Conservation (phyloP, 129 eudicot genomes). For the Oenanthe sinensis region DNA sequence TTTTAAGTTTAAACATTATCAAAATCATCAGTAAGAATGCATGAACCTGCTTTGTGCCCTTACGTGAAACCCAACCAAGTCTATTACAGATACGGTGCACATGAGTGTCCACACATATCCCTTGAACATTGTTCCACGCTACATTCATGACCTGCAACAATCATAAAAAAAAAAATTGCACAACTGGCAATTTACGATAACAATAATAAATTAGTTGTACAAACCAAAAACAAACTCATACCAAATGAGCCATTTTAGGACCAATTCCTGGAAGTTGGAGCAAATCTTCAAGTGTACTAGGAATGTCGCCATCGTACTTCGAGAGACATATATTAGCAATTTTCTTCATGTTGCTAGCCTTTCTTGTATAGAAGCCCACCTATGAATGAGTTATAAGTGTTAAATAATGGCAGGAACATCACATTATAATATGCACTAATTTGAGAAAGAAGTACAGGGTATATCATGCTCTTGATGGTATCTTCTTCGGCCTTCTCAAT, state of each 20-base stretch:
- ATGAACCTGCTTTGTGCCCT: slow-evolving; percentile 48
- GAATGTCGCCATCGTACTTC: slow-evolving; percentile 77
- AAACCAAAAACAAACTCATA: slow-evolving; percentile 1
- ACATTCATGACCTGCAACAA: slow-evolving; percentile 65
- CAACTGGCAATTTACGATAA: neutral
- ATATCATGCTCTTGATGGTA: slow-evolving; percentile 56
- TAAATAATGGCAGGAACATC: neutral
- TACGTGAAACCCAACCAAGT: slow-evolving; percentile 85
- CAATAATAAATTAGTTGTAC: neutral
- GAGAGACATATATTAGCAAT: slow-evolving; percentile 54
- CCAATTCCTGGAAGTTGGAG: slow-evolving; percentile 95
- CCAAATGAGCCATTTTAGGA: slow-evolving; percentile 99
- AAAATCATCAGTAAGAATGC: neutral
- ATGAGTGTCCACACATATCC: slow-evolving; percentile 97
- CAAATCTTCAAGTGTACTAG: slow-evolving; percentile 63
- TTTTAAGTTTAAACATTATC: neutral
- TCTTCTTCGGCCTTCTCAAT: slow-evolving; percentile 64
- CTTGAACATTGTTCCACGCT: slow-evolving; percentile 92
- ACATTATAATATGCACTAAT: neutral
- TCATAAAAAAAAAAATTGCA: neutral
- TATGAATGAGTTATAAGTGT: slow-evolving; percentile 9
- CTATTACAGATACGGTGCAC: slow-evolving; percentile 96
- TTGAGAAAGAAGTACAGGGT: slow-evolving; percentile 41
- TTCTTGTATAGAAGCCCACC: slow-evolving; percentile 92
- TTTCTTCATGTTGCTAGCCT: slow-evolving; percentile 87